A percentile compares a stretch with the other conserved stretches of the same genome.
phyloP scores from a whole-genome alignment of 345 rosid species.

The Gossypium australe region DNA sequence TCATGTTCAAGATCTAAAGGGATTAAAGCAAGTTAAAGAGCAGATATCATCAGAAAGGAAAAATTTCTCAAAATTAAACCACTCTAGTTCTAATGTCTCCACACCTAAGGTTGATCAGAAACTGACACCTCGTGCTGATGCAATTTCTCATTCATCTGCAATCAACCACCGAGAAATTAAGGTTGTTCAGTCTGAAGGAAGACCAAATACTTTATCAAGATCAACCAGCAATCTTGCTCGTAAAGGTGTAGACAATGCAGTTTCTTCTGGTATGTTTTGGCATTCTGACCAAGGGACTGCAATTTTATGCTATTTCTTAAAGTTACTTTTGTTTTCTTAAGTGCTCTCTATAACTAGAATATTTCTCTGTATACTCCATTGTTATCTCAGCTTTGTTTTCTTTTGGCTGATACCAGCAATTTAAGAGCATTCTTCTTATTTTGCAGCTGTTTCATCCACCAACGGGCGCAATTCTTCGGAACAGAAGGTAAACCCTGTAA shows the following conservation, averaged over 20 bases:
- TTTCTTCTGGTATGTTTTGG: conserved; percentile 47
- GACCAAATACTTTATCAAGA: conserved; percentile 44
- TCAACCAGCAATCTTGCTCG: conserved; percentile 46
- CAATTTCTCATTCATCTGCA: conserved; percentile 29
- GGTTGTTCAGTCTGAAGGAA: conserved; percentile 53
- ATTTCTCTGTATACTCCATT: neutral
- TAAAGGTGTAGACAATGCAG: conserved; percentile 43
- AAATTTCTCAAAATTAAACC: conserved; percentile 34
- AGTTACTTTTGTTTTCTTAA: neutral
- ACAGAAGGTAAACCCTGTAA: conserved; percentile 39
- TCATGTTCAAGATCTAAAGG: conserved; percentile 52
- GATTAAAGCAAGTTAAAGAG: conserved; percentile 51
- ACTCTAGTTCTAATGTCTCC: conserved; percentile 33
- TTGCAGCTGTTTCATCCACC: conserved; percentile 41
- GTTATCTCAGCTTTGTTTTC: conserved; percentile 9
- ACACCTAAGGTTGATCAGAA: conserved; percentile 51
- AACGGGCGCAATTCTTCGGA: conserved; percentile 41
- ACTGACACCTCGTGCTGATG: conserved; percentile 47
- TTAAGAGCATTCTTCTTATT: conserved; percentile 7
- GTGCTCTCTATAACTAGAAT: neutral
- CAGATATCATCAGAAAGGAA: conserved; percentile 40
- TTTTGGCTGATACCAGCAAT: neutral
- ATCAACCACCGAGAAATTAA: conserved; percentile 48
- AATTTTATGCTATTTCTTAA: neutral
- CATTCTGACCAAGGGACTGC: neutral